phyloP scores from a whole-genome alignment of 2,329 filamentous ascomycete genomes.

The Curvularia verruculosa region DNA sequence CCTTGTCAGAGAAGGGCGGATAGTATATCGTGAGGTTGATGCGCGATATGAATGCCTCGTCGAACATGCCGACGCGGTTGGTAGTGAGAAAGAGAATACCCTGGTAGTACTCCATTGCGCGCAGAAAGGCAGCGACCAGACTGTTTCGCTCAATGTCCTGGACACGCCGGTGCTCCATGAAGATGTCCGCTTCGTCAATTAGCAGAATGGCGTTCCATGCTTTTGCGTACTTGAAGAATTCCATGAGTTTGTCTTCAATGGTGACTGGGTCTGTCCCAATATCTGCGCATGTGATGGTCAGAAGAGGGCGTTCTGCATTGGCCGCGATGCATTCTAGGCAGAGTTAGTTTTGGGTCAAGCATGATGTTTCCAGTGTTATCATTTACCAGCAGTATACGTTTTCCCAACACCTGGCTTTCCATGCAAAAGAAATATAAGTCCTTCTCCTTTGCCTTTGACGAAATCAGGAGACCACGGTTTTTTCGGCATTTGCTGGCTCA shows the following conservation, averaged over 20 bases:
- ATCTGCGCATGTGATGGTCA: conserved; percentile 23
- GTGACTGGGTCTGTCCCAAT: conserved; percentile 22
- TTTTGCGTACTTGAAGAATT: conserved; percentile 24
- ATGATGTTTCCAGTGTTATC: background rate
- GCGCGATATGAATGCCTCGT: conserved; percentile 84
- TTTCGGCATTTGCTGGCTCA: background rate
- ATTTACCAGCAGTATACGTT: conserved; percentile 28
- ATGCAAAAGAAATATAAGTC: conserved; percentile 31
- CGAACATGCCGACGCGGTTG: conserved; percentile 64
- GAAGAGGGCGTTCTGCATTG: conserved; percentile 21
- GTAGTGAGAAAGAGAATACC: conserved; percentile 50
- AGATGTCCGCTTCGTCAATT: conserved; percentile 48
- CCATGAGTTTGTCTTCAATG: conserved; percentile 21
- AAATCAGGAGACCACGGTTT: conserved; percentile 8
- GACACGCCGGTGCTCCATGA: conserved; percentile 42
- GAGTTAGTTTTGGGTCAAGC: background rate
- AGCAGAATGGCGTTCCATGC: conserved; percentile 30
- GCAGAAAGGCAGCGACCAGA: conserved; percentile 45
- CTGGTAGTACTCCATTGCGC: conserved; percentile 47
- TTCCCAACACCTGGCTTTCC: conserved; percentile 33
- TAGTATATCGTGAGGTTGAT: conserved; percentile 84
- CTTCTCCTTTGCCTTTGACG: conserved; percentile 28
- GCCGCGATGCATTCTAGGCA: conserved; percentile 21
- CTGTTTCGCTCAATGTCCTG: conserved; percentile 41
- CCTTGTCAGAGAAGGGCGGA: conserved; percentile 13